Evolutionary conservation across 2,329 filamentous ascomycete genomes (phyloP), one percentile per base, ranked within the genome.

Genomic region (Claviceps capensis): DNA sequence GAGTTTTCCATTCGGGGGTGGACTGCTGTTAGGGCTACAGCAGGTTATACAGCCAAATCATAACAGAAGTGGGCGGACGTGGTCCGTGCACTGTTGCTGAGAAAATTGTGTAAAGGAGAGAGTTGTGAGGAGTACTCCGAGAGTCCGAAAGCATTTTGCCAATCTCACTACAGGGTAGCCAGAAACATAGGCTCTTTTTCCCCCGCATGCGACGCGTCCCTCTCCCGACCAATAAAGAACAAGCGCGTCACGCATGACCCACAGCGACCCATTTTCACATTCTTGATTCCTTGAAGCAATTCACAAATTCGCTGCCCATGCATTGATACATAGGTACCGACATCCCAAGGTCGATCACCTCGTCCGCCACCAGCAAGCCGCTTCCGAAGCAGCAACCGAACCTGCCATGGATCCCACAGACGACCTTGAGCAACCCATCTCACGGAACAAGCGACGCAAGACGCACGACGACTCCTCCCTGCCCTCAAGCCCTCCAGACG

Each of bases 401-500:
- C 50, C 42, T 44, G 54, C 49, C 49, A 69, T 69, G 67, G 59
- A 60, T 47, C 60, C 60, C 17, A 58, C 59, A 41, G 57, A 61
- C 41, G 60, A 64, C 19, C 55, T 52, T 38, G 58, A 58, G 9
- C 58, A 53, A n/a, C 53, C 56, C 22, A 59, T 62, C 23, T 61
- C 63, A 42, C 58, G 59, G 14, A 56, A 53, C 26, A 69, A 69
- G 56, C 61, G 67, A 48, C 65, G 61, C 47, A 67, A 61, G 56
- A 68, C 65, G 3, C 55, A 58, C 30, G 59, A 63, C 47, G 60
- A 59, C 38, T 62, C 63, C 11, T 61, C 61, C 1, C 59, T 59
- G 14, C 55, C 59, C 14, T 64, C 62, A 46, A 56, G 57, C 50
- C 58, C 61, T 7, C 55, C 56, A 40, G 60, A 54, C 45, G 58